Conservation (phyloP, 257 asterid genomes). For the Gentiana straminea region DNA sequence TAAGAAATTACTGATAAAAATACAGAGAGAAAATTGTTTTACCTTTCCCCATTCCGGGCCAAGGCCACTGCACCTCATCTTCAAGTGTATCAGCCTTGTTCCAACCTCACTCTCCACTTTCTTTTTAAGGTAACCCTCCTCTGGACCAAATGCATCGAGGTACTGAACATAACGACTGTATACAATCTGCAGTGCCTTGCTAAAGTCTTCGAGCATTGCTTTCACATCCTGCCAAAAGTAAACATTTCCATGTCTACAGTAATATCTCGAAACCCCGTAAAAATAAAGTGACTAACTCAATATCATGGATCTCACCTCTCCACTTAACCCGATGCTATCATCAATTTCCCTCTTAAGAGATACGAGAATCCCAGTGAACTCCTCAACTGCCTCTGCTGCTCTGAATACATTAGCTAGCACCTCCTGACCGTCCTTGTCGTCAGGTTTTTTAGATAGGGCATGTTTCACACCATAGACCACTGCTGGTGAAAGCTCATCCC, state of each 20-base stretch:
- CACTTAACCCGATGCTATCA: constrained; percentile 77
- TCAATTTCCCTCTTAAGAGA: constrained; percentile 84
- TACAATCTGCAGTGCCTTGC: constrained; percentile 52
- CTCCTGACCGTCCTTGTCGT: constrained; percentile 71
- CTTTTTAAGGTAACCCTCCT: constrained; percentile 82
- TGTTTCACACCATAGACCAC: constrained; percentile 45
- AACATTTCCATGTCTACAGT: constrained; percentile 9
- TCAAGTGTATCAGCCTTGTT: constrained; percentile 79
- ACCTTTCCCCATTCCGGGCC: constrained; percentile 97
- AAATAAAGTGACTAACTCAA: constrained; percentile 2
- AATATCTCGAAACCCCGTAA: neutral
- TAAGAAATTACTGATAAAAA: constrained; percentile 6
- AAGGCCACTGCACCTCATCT: constrained; percentile 96
- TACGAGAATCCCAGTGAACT: constrained; percentile 57
- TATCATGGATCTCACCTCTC: constrained; percentile 52
- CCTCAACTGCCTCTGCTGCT: constrained; percentile 96
- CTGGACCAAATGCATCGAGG: constrained; percentile 76
- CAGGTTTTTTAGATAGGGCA: constrained; percentile 66
- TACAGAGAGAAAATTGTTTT: constrained; percentile 13
- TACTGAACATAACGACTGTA: constrained; percentile 58
- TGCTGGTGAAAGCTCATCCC: constrained; percentile 68
- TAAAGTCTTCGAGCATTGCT: constrained; percentile 63
- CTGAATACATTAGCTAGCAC: constrained; percentile 58
- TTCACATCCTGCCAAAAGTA: constrained; percentile 60
- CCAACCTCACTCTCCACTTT: constrained; percentile 92